Percentiles rank a stretch among this genome's conserved stretches.
These are phyloP conservation scores for Porcisia deanei DNA, from an alignment of 208 protist species.

Conservation along the genomic window DNA sequence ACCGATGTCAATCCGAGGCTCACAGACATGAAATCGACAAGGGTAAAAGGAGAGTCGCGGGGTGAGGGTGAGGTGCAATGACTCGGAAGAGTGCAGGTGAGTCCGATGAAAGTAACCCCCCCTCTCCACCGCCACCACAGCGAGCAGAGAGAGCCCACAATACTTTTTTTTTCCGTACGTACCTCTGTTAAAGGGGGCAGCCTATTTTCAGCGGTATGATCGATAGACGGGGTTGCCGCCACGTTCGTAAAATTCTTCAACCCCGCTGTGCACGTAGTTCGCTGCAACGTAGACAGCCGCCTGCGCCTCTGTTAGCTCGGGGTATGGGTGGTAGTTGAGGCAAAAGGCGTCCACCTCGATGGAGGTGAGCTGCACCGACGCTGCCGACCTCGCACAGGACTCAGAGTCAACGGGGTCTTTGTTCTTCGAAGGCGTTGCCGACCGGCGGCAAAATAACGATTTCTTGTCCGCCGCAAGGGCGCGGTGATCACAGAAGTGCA, in stretches of 20 bases:
- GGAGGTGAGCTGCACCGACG: background rate
- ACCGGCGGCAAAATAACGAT: background rate
- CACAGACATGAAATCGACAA: no score
- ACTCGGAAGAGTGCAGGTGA: background rate
- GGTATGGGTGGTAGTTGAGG: conserved; percentile 71
- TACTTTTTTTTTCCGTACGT: background rate
- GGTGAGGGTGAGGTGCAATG: background rate
- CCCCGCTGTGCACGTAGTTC: conserved; percentile 76
- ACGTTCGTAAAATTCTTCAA: conserved; percentile 77
- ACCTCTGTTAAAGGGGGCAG: background rate
- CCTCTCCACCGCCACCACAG: background rate
- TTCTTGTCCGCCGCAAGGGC: background rate
- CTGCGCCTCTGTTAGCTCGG: conserved; percentile 55
- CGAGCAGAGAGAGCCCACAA: background rate
- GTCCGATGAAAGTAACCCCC: background rate
- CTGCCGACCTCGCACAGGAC: background rate
- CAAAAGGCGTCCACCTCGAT: conserved; percentile 63
- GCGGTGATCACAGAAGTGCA: conserved; percentile 24
- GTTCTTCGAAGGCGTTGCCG: background rate
- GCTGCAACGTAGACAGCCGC: conserved; percentile 70
- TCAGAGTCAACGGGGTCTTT: background rate
- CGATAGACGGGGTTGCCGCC: conserved; percentile 71
- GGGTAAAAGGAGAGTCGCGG: background rate
- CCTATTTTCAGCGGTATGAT: conserved; percentile 45
- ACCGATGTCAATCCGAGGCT: no score